phyloP scores from a whole-genome alignment of 2,329 filamentous ascomycete genomes.

The Fusarium oxysporum region DNA sequence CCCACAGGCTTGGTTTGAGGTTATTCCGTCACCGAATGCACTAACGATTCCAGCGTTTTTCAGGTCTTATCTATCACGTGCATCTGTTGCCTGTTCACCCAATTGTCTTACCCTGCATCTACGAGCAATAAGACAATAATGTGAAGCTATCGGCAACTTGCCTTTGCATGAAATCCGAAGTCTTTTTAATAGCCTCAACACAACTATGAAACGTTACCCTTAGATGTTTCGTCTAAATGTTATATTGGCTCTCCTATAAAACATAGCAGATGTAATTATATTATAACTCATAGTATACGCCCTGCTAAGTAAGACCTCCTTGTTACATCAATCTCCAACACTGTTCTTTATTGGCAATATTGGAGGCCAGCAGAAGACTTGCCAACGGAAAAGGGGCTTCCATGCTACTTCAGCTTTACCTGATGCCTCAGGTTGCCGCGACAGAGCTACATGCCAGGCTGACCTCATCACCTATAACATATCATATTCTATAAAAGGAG shows the following conservation, averaged over 20 bases:
- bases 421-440: background rate
- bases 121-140: background rate
- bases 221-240: too few relatives aligned
- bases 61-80: background rate
- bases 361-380: fast-evolving
- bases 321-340: fast-evolving
- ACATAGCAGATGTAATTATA: too few relatives aligned
- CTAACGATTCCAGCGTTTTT: background rate
- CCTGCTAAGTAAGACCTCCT: too few relatives aligned
- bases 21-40: background rate
- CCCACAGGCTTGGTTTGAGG: background rate
- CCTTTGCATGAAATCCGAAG: background rate
- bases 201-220: background rate
- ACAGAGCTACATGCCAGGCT: background rate
- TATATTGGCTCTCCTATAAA: too few relatives aligned
- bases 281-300: too few relatives aligned
- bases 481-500: background rate
- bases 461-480: fast-evolving
- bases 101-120: background rate
- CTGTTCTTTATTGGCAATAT: fast-evolving
- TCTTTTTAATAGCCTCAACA: background rate
- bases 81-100: fast-evolving
- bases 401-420: fast-evolving
- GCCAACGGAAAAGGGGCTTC: fast-evolving
- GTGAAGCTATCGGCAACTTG: background rate